These are phyloP conservation scores for Lactifluus hygrophoroides DNA, from an alignment of 768 basidiomycete genomes.

Conservation along the genomic window DNA sequence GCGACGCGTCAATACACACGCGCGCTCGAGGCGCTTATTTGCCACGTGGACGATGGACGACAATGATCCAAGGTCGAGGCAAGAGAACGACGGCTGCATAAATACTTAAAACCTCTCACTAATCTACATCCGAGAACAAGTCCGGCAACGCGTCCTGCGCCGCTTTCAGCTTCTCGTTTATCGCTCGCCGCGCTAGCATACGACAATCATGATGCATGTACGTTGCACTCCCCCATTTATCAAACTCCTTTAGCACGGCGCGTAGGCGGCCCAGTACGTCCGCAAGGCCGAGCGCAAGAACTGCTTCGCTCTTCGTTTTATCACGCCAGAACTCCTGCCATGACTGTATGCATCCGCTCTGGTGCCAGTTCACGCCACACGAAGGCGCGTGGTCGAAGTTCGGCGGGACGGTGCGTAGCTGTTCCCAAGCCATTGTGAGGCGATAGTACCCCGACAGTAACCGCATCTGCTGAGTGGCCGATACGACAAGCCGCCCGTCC, in stretches of 20 bases:
- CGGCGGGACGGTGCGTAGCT: conserved; percentile 46
- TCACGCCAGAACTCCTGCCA: conserved; percentile 80
- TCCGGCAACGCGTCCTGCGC: conserved; percentile 55
- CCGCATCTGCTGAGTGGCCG: conserved; percentile 50
- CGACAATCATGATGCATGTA: conserved; percentile 77
- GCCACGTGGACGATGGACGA: too few relatives aligned
- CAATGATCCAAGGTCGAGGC: too few relatives aligned
- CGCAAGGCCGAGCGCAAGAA: conserved; percentile 50
- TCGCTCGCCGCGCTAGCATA: conserved; percentile 44
- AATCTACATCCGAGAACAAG: conserved; percentile 40
- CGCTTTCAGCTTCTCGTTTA: conserved; percentile 45
- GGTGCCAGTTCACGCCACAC: conserved; percentile 64
- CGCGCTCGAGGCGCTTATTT: too few relatives aligned
- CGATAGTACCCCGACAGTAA: conserved; percentile 64
- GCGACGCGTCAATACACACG: too few relatives aligned
- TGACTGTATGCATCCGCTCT: conserved; percentile 60
- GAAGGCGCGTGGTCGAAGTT: conserved; percentile 55
- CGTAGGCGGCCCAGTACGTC: conserved; percentile 61
- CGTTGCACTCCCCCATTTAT: conserved; percentile 61
- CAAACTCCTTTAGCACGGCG: conserved; percentile 57
- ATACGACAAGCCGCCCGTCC: conserved; percentile 44
- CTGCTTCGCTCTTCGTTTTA: conserved; percentile 52
- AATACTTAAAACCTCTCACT: too few relatives aligned
- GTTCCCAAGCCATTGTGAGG: conserved; percentile 59
- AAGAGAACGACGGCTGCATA: too few relatives aligned